Evolutionary conservation across 352 stramenopile genomes (phyloP), one percentile per base, ranked within the genome.

Genomic region (Phytophthora ohioensis): DNA sequence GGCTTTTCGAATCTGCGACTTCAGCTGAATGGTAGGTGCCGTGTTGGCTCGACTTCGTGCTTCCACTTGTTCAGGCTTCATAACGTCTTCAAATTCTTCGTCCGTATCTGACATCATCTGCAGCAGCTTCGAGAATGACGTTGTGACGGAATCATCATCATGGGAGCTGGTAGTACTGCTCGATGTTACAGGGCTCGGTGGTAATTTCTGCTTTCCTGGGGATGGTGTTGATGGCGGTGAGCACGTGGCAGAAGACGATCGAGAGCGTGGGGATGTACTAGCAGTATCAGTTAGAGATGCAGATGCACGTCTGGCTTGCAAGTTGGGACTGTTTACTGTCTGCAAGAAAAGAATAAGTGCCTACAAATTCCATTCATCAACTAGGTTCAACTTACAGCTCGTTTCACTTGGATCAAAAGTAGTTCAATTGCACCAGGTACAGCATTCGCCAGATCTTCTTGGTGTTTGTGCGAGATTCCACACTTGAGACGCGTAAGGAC

Each of bases 401-500:
- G 81, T 54, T 82, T 84, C 5, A 84, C 75, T 65, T 80, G 81
- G 8, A 77, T 64, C 10, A 87, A 65, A 17, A 87, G 56, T 12
- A 80, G 17, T 39, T 81, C 69, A 32, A 89, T 82, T 2, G 75
- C 75, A 4, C 79, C 75, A n/a, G 79, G 75, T 0, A 79, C 65
- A 9, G 71, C 79, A 34, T 78, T 73, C 2, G 81, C 76, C 2
- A 89, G 57, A 54, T 85, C 76, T 60, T 85, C 69, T 21, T 87
- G 80, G 5, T 83, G 75, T 41, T 82, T 80, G 31, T 35, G 54
- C 1, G 81, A 78, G 45, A 85, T 69, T 35, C 81, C 76, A 59
- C 76, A 85, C 53, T 82, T 82, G 35, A 85, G 71, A 30, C 76
- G 69, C 17, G 47, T 67, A n/a, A 89, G 61, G 11, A 87, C 77